Conservation (phyloP, 2,329 filamentous ascomycete genomes). For the Colletotrichum cereale region DNA sequence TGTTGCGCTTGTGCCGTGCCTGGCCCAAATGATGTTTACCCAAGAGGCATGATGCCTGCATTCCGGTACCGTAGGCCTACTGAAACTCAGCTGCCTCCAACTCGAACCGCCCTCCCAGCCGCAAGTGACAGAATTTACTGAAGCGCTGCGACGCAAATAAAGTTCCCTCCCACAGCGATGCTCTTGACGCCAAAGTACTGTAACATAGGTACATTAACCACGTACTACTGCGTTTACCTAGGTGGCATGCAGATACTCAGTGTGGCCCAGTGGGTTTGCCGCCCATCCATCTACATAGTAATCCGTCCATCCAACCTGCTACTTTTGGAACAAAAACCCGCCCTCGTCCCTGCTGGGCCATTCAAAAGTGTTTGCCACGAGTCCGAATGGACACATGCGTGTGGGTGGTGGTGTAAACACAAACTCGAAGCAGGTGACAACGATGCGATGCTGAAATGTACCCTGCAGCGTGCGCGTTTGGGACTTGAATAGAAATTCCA, state of each 20-base stretch:
- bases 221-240: not conserved
- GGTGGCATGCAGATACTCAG: too few relatives aligned
- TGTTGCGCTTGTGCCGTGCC: not conserved
- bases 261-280: not conserved
- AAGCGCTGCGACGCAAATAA: constrained; percentile 16
- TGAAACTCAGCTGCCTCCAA: constrained; percentile 3
- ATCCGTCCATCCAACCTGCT: constrained; percentile 4
- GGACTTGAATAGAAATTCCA: not conserved
- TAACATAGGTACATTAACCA: too few relatives aligned
- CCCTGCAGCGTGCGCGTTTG: not conserved
- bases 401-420: not conserved
- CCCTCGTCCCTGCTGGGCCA: not conserved
- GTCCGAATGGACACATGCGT: not conserved
- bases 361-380: not conserved
- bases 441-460: constrained; percentile 1
- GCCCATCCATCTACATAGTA: constrained; percentile 1
- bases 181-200: constrained; percentile 26
- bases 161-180: constrained; percentile 27
- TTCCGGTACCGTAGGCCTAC: constrained; percentile 17
- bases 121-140: not conserved
- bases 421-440: constrained; percentile 5
- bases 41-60: constrained; percentile 36
- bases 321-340: constrained; percentile 22
- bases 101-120: not conserved
- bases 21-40: constrained; percentile 16